Base-by-base conservation (phyloP, 2,329 filamentous ascomycete species). In the Metarhizium anisopliae region DNA sequence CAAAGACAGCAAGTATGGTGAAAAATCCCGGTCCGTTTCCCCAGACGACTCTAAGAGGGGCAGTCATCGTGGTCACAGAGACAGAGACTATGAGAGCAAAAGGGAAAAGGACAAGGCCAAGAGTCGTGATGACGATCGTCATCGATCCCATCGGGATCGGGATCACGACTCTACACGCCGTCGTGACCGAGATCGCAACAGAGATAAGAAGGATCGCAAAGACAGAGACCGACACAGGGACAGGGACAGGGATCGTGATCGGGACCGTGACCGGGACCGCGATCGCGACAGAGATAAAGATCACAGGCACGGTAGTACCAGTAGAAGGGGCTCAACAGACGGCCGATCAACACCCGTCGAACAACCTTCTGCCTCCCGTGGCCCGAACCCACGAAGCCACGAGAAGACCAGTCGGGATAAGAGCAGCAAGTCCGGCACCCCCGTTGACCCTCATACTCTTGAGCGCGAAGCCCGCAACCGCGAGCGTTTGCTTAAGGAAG, bases 401-500 rank as follows among this genome's bases (percentile, higher is more conserved):
- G 69, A 59, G 50, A 70, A 74, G 32, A 70, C 71, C 20, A 64
- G 66, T 47, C 72, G 63, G 68, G 6, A 71, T 69, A 40, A 52
- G 60, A 49, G 53, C 53, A 43, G 43, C 50, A 56, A 56, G 45
- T 47, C 51, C 25, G 55, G 58, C 54, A 62, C 66, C 32, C 62
- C 63, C 43, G 76, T 75, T 57, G 83, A 87, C 60, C 77, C 82
- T n/a, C 85, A 89, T 67, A 85, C 86, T 1, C 74, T 85, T 0
- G 86, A 90, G 68, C 82, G 86, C 25, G 85, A 88, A 65, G 81
- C 81, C 13, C 75, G 84, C 16, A 80, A 86, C 63, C 77, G 84
- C 50, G 84, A 87, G 67, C 77, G 86, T 30, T 73, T 88, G 53
- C 74, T 86, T 13, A 86, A 85, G 63, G 86, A 90, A 69, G 82